Evolutionary conservation across 805 yeast genomes (phyloP).

Genomic region (Barnettozyma sp.): DNA sequence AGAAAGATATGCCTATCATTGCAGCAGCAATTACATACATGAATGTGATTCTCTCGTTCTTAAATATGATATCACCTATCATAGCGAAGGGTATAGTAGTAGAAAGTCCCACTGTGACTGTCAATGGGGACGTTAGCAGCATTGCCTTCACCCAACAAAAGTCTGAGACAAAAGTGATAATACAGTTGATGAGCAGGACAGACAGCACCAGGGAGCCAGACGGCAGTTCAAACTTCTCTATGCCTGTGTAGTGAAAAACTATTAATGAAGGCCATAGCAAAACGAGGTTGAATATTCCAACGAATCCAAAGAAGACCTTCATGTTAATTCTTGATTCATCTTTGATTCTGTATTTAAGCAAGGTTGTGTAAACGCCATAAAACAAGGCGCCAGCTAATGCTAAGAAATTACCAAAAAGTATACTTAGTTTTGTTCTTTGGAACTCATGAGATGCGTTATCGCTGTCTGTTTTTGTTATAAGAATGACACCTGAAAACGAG

Average conservation of each 20-base stretch:
- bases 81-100: slow-evolving; percentile 92
- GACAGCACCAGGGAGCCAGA: slow-evolving; percentile 40
- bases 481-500: slow-evolving; percentile 70
- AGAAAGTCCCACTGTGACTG: slow-evolving; percentile 91
- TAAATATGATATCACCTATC: slow-evolving; percentile 78
- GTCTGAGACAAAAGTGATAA: slow-evolving; percentile 79
- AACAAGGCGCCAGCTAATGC: slow-evolving; percentile 84
- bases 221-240: slow-evolving; percentile 73
- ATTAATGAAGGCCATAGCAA: slow-evolving; percentile 79
- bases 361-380: slow-evolving; percentile 85
- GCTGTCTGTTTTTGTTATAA: slow-evolving; percentile 66
- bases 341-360: slow-evolving; percentile 65
- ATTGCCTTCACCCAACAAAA: slow-evolving; percentile 96
- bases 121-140: slow-evolving; percentile 85
- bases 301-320: slow-evolving; percentile 89
- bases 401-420: slow-evolving; percentile 63
- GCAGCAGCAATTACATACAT: slow-evolving; percentile 74
- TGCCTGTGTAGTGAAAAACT: slow-evolving; percentile 51
- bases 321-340: slow-evolving; percentile 76
- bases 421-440: slow-evolving; percentile 24
- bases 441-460: slow-evolving; percentile 17
- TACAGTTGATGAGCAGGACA: slow-evolving; percentile 57
- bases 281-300: slow-evolving; percentile 74
- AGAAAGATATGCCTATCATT: slow-evolving; percentile 75
- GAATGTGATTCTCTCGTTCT: slow-evolving; percentile 52